Conservation (phyloP, 2,329 filamentous ascomycete genomes). For the Colletotrichum sidae region DNA sequence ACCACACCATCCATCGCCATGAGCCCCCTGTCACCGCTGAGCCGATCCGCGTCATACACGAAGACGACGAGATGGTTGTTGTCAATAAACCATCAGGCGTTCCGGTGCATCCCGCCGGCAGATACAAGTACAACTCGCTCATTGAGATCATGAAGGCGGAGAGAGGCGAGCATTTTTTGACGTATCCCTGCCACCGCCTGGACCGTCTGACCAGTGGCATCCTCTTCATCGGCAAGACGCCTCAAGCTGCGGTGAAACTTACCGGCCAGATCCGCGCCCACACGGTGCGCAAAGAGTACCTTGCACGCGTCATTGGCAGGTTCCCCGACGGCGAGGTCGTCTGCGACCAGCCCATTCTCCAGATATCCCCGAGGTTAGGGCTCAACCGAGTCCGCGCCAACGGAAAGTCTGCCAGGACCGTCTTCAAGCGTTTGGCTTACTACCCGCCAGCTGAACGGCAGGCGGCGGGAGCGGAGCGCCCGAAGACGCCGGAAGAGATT, state of each 20-base stretch:
- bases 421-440: slow-evolving; percentile 94
- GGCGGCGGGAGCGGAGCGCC: slow-evolving; percentile 40
- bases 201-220: slow-evolving; percentile 94
- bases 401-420: slow-evolving; percentile 88
- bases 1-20: slow-evolving; percentile 93
- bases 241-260: slow-evolving; percentile 81
- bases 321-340: slow-evolving; percentile 93
- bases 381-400: slow-evolving; percentile 94
- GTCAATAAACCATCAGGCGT: slow-evolving; percentile 97
- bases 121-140: slow-evolving; percentile 96
- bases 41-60: slow-evolving; percentile 85
- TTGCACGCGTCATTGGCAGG: slow-evolving; percentile 88
- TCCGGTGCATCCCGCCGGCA: slow-evolving; percentile 92
- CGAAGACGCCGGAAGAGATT: slow-evolving; percentile 40
- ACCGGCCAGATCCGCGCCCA: slow-evolving; percentile 81
- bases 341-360: slow-evolving; percentile 92
- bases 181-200: slow-evolving; percentile 87
- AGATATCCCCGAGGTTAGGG: slow-evolving; percentile 94
- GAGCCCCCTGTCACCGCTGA: slow-evolving; percentile 91
- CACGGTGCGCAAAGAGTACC: slow-evolving; percentile 93
- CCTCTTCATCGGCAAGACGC: slow-evolving; percentile 96
- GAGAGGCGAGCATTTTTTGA: slow-evolving; percentile 64
- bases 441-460: slow-evolving; percentile 69
- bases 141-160: slow-evolving; percentile 93
- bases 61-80: slow-evolving; percentile 93